Evolutionary conservation across 345 rosid species (phyloP).

Genomic region (Carallia brachiata): DNA sequence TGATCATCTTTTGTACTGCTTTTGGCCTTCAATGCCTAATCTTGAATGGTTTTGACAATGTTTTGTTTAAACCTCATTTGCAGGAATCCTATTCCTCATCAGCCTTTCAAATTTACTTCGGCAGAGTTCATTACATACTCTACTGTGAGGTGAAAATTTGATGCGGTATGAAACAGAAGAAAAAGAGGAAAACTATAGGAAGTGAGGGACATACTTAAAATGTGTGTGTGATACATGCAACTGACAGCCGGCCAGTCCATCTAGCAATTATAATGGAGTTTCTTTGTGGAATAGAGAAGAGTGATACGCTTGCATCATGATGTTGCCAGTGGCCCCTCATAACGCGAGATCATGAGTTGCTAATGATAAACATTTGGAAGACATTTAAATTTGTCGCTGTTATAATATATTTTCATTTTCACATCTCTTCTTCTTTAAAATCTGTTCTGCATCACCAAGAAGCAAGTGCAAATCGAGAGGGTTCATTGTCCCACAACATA

Average conservation of each 20-base stretch:
- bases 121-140: slow-evolving; percentile 75
- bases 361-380: neutral
- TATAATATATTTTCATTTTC: too few relatives aligned
- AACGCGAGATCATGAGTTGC: neutral
- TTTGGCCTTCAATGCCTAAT: neutral
- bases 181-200: neutral
- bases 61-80: slow-evolving; percentile 10
- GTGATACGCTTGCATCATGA: neutral
- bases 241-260: slow-evolving; percentile 13
- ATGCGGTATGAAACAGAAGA: neutral
- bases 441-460: too few relatives aligned
- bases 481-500: too few relatives aligned
- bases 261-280: neutral
- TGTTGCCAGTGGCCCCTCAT: neutral
- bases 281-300: slow-evolving; percentile 1
- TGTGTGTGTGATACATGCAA: slow-evolving; percentile 2
- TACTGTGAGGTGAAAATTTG: slow-evolving; percentile 49
- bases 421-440: too few relatives aligned
- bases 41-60: neutral
- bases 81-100: slow-evolving; percentile 86
- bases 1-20: slow-evolving; percentile 3
- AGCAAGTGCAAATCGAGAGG: too few relatives aligned
- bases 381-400: too few relatives aligned
- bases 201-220: neutral
- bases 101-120: slow-evolving; percentile 84